A percentile compares a stretch with the other conserved stretches of the same genome.
phyloP scores from a whole-genome alignment of 2,329 filamentous ascomycete species.

The Diaporthe helianthi region DNA sequence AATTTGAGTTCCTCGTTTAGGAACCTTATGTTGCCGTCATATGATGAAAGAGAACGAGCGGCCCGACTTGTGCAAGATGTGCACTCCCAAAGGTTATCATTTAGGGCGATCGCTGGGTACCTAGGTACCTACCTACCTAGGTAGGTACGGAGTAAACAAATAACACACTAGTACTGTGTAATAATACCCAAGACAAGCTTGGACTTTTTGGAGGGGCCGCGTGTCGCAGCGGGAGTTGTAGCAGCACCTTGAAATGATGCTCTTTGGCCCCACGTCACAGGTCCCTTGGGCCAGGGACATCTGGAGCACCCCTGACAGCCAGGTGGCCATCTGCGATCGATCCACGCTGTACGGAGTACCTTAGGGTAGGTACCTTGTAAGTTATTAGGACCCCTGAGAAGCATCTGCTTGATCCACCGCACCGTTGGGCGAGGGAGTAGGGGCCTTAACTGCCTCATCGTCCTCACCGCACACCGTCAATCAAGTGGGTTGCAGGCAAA shows the following conservation, averaged over 20 bases:
- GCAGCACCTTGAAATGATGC: conserved; percentile 17
- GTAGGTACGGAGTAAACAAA: too few species aligned
- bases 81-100: conserved; percentile 14
- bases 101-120: conserved; percentile 2
- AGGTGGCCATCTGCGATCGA: conserved; percentile 18
- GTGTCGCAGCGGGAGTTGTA: neutral
- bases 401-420: conserved; percentile 9
- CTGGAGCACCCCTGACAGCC: conserved; percentile 8
- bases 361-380: too few species aligned
- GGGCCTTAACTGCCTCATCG: conserved; percentile 12
- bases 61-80: conserved; percentile 11
- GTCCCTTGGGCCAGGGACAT: neutral
- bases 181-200: conserved; percentile 3
- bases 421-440: conserved; percentile 2
- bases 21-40: neutral
- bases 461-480: conserved; percentile 7
- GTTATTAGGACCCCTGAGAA: conserved; percentile 20
- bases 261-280: conserved; percentile 3
- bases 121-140: too few species aligned
- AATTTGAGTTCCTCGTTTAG: conserved; percentile 1
- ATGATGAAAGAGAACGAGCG: neutral
- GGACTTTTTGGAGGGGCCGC: conserved; percentile 13
- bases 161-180: conserved; percentile 23
- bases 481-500: neutral
- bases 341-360: too few species aligned